Base-by-base conservation (phyloP, 306 rosid genomes). In the Ceratonia siliqua region DNA sequence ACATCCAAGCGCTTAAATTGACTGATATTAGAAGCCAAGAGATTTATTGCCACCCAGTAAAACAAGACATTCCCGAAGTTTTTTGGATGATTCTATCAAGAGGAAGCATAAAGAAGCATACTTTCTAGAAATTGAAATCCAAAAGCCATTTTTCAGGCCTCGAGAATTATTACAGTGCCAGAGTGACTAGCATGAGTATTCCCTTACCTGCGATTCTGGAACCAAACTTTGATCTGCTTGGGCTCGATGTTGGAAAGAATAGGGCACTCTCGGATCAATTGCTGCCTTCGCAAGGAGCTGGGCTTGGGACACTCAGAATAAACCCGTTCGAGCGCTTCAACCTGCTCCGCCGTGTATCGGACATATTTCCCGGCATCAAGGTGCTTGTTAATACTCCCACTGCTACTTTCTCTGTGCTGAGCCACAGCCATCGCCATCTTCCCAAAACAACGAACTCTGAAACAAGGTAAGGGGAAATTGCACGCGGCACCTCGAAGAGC, bases 201-300 rank as follows among this genome's bases (percentile, higher is more conserved):
- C 6, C 25, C 53, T 42, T 68, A 90, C 98, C 99, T 92, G 24
- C 99, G 89, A 88, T 94, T 94, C 78, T 94, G 99, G 69, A 94
- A 94, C 99, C 99, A 94, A 78, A 94, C 99, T 75, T 94, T 94
- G 93, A 94, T 94, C 90, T 94, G 99, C 81, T 92, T 94, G 15
- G 99, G 96, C 67, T 94, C 99, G 57, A 94, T 89, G 86, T 90
- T 90, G 32, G 90, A 84, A 56, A 94, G 95, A 87, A 90, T 94
- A 70, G 97, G 92, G 71, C 97, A 94, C 61, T 94, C 99, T 5
- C 98, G 88, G 82, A 94, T 92, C 80, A 94, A 59, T 68, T 92
- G 99, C 48, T 94, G 98, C 67, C 99, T 84, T n/a, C 98, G 85
- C 24, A 90, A 42, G 41, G 99, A 95, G 78, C 96, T 95, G 15